Evolutionary conservation across 1,139 yeast species (phyloP).

Genomic region (Saccharomyces hybrid): DNA sequence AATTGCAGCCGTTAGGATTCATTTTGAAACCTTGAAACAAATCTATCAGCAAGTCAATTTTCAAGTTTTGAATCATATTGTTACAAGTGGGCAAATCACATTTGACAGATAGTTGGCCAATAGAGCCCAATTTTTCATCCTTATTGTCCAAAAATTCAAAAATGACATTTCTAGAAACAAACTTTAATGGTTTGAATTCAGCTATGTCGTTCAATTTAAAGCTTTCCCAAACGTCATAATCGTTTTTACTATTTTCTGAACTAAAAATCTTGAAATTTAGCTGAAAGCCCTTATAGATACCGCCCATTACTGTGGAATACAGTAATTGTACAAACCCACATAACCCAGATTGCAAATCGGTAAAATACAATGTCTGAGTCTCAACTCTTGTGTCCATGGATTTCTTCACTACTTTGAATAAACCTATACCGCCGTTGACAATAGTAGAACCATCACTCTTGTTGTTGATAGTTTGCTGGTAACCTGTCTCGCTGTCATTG

Average conservation of each 20-base stretch:
- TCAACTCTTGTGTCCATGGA: constrained; percentile 57
- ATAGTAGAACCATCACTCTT: not conserved
- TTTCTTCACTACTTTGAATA: constrained; percentile 11
- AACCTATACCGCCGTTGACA: not conserved
- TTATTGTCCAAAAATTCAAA: constrained; percentile 58
- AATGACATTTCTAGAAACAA: constrained; percentile 39
- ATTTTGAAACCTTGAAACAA: constrained; percentile 49
- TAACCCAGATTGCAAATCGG: constrained; percentile 47
- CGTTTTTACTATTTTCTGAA: constrained; percentile 7
- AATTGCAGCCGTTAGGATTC: constrained; percentile 57
- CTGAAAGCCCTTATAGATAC: constrained; percentile 76
- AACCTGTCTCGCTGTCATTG: not conserved
- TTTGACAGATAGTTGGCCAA: constrained; percentile 14
- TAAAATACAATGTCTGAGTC: constrained; percentile 77
- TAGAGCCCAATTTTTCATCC: constrained; percentile 6
- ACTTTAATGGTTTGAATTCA: constrained; percentile 15
- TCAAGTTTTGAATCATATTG: constrained; percentile 38
- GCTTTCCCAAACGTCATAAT: constrained; percentile 29
- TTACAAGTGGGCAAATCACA: constrained; percentile 37
- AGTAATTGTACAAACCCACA: constrained; percentile 78
- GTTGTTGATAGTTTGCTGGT: not conserved
- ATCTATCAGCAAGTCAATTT: constrained; percentile 16
- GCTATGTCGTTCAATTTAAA: constrained; percentile 18
- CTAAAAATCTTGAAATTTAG: constrained; percentile 63
- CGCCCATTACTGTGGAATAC: constrained; percentile 68